Evolutionary conservation across 2,329 filamentous ascomycete genomes (phyloP).

Genomic region (Teratosphaeria nubilosa): DNA sequence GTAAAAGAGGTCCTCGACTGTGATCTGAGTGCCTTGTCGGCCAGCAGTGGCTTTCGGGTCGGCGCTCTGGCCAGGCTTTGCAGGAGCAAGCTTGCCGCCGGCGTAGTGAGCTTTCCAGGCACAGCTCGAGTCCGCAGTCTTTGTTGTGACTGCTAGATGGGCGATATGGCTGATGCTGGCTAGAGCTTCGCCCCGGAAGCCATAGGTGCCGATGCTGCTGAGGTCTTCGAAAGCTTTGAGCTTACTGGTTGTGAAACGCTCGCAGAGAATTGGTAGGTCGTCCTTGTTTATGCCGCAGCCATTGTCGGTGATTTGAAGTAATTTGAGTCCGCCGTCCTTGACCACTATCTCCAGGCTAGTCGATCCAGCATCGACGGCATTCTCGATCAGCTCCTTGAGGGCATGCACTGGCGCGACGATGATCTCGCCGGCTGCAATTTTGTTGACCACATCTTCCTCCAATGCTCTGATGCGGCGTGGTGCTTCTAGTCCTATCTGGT

Average conservation of each 20-base stretch:
- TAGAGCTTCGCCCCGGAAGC: slow-evolving; percentile 92
- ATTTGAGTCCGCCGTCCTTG: slow-evolving; percentile 89
- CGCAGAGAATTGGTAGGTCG: slow-evolving; percentile 82
- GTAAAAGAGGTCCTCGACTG: slow-evolving; percentile 92
- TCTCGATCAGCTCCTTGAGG: slow-evolving; percentile 92
- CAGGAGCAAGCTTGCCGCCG: slow-evolving; percentile 66
- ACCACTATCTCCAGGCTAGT: slow-evolving; percentile 83
- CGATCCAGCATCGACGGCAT: slow-evolving; percentile 92
- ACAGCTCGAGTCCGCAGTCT: slow-evolving; percentile 75
- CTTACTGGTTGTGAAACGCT: slow-evolving; percentile 95
- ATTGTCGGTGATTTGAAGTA: slow-evolving; percentile 95
- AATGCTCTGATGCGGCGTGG: slow-evolving; percentile 58
- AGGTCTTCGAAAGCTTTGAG: slow-evolving; percentile 89
- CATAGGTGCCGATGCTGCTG: slow-evolving; percentile 82
- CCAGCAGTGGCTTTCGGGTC: slow-evolving; percentile 85
- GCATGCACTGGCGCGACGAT: slow-evolving; percentile 96
- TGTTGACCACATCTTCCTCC: slow-evolving; percentile 90
- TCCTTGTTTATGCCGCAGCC: slow-evolving; percentile 91
- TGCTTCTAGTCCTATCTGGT: slow-evolving; percentile 21
- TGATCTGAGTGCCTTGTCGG: slow-evolving; percentile 83
- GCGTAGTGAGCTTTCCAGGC: slow-evolving; percentile 87
- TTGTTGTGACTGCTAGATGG: slow-evolving; percentile 88
- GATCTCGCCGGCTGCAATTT: slow-evolving; percentile 96
- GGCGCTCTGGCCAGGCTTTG: slow-evolving; percentile 76
- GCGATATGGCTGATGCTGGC: slow-evolving; percentile 98